A percentile compares a stretch with the other conserved stretches of the same genome.
phyloP scores from a whole-genome alignment of 2,329 filamentous ascomycete species.

The Epicoccum nigrum region DNA sequence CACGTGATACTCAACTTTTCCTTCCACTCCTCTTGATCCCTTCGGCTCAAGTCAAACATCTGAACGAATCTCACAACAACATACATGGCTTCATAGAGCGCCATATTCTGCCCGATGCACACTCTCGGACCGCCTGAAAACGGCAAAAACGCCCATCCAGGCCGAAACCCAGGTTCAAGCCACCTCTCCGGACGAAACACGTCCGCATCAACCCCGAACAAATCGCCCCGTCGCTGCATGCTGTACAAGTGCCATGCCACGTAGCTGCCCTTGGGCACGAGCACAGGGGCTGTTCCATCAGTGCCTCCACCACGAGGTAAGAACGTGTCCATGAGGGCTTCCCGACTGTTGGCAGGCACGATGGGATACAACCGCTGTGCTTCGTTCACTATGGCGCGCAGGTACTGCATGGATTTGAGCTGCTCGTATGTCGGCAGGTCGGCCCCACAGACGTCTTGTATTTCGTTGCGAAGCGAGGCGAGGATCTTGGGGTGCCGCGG shows the following conservation, averaged over 20 bases:
- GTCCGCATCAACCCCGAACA: constrained; percentile 43
- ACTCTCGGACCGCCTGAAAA: constrained; percentile 36
- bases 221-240: constrained; percentile 38
- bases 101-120: constrained; percentile 39
- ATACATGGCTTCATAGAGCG: constrained; percentile 31
- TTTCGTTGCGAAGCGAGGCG: constrained; percentile 44
- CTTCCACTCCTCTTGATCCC: constrained; percentile 27
- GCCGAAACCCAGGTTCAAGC: constrained; percentile 32
- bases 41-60: constrained; percentile 24
- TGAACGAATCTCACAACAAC: constrained; percentile 32
- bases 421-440: constrained; percentile 28
- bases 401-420: constrained; percentile 41
- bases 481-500: constrained; percentile 44
- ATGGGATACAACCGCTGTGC: constrained; percentile 39
- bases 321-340: constrained; percentile 34
- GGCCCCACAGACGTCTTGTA: constrained; percentile 53
- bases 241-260: constrained; percentile 24
- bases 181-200: constrained; percentile 44
- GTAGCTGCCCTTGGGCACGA: constrained; percentile 35
- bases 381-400: constrained; percentile 41
- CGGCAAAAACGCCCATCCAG: constrained; percentile 38
- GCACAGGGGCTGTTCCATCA: constrained; percentile 31
- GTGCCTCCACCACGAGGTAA: constrained; percentile 41
- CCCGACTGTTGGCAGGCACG: constrained; percentile 39
- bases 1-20: constrained; percentile 33